Percentiles rank a stretch among this genome's conserved stretches.
phyloP scores from a whole-genome alignment of 2,329 filamentous ascomycete genomes.

The Cladophialophora bantiana region DNA sequence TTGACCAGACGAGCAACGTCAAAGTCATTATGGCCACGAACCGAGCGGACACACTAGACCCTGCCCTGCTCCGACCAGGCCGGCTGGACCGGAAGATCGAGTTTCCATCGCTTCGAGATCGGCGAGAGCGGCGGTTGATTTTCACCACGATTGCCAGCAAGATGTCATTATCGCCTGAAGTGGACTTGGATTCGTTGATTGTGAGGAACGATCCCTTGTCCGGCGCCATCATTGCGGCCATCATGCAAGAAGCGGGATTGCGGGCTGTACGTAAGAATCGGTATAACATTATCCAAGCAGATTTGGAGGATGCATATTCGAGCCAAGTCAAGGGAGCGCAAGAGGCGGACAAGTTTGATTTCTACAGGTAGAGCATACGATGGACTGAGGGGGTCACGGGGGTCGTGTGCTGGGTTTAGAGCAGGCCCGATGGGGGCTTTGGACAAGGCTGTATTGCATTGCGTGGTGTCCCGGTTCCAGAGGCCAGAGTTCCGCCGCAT shows the following conservation, averaged over 20 bases:
- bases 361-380: slow-evolving; percentile 68
- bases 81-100: slow-evolving; percentile 98
- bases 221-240: slow-evolving; percentile 94
- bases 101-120: slow-evolving; percentile 92
- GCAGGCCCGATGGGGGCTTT: neutral
- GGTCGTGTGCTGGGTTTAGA: neutral
- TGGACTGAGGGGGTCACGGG: neutral
- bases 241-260: slow-evolving; percentile 98
- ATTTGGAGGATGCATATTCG: slow-evolving; percentile 96
- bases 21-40: slow-evolving; percentile 99
- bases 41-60: slow-evolving; percentile 94
- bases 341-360: slow-evolving; percentile 78
- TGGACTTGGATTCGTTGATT: slow-evolving; percentile 94
- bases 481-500: neutral
- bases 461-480: slow-evolving; percentile 5
- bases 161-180: slow-evolving; percentile 96
- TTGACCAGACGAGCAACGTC: slow-evolving; percentile 98
- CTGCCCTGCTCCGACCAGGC: slow-evolving; percentile 89
- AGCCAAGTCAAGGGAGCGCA: slow-evolving; percentile 89
- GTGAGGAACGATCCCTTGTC: slow-evolving; percentile 95
- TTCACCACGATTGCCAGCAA: slow-evolving; percentile 96
- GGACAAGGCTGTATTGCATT: slow-evolving; percentile 18
- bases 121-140: slow-evolving; percentile 92
- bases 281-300: slow-evolving; percentile 98
- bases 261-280: slow-evolving; percentile 95